Evolutionary conservation across 306 rosid species (phyloP), one percentile per base, ranked within the genome.

Genomic region (Quercus cerris): DNA sequence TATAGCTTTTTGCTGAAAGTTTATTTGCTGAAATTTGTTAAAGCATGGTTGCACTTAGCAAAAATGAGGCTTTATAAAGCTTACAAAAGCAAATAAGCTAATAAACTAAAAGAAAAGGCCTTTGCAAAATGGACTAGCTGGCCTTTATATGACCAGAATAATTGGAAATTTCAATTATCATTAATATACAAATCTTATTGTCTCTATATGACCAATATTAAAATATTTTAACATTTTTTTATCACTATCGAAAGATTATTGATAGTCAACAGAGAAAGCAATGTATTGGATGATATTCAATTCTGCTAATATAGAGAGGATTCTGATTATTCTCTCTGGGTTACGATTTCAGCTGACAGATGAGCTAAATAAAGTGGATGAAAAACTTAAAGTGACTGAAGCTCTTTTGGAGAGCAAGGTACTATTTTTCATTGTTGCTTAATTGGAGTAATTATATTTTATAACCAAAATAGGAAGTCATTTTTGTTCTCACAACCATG

Each of bases 321-420:
- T 64, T 28, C 69, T 78, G 38, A 72, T 31, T 35, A 73, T 79
- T 54, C 35, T 73, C 62, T 46, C 18, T 75, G 77, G 63, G 80
- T 75, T 70, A 82, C 74, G 57, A 77, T 80, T 81, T 78, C 91
- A 93, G 97, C 77, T 93, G 77, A 84, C 97, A 27, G 97, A 93
- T 86, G 96, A 93, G 85, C 91, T 93, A 66, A 82, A 85, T 20
- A 93, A 89, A 82, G 91, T 90, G 75, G 93, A 90, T 68, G 97
- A 88, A 81, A 93, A 93, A 84, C 90, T 93, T 38, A 93, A 93
- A 87, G 90, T 89, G 44, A 85, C 89, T 70, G 96, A 88, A 88
- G 92, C 89, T 74, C 92, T 87, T 77, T 81, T 93, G 89, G 94
- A 93, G 85, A 90, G 92, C 88, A 93, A 89, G 95, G 97, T 93